phyloP scores from a whole-genome alignment of 768 basidiomycete genomes.

The Mycena rebaudengoi region DNA sequence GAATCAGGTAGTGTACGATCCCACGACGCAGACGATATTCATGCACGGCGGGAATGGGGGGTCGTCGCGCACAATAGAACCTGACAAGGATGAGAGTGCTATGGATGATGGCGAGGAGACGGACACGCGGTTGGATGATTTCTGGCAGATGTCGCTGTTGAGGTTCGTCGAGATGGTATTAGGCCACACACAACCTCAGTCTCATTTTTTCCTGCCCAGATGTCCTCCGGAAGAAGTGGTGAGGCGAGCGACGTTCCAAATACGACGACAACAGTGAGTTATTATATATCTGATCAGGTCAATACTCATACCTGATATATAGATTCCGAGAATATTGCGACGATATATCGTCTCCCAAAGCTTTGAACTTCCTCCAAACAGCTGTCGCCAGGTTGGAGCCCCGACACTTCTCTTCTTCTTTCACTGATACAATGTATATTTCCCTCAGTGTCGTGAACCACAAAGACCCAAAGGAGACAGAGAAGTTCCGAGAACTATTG shows the following conservation, averaged over 20 bases:
- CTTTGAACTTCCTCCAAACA: constrained; percentile 75
- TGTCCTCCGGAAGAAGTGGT: constrained; percentile 70
- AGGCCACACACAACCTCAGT: not conserved
- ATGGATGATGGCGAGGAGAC: constrained; percentile 38
- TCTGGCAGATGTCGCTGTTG: constrained; percentile 77
- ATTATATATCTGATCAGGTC: not conserved
- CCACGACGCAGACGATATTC: constrained; percentile 60
- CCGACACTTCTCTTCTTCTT: too few species aligned
- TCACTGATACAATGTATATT: too few species aligned
- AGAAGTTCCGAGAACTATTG: constrained; percentile 70
- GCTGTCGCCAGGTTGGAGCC: too few species aligned
- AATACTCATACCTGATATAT: not conserved
- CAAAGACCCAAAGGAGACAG: constrained; percentile 64
- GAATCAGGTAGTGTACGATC: constrained; percentile 81
- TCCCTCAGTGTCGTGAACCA: constrained; percentile 79
- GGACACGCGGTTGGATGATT: constrained; percentile 72
- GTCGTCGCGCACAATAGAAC: too few species aligned
- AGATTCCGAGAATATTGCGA: constrained; percentile 89
- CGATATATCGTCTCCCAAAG: constrained; percentile 64
- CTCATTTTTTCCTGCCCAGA: constrained; percentile 48
- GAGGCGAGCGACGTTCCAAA: constrained; percentile 66
- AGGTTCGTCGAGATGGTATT: constrained; percentile 52
- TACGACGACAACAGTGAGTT: constrained; percentile 80
- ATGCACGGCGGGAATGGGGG: constrained; percentile 85
- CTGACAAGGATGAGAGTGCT: constrained; percentile 3